Percentiles rank a stretch among this genome's conserved stretches.
These are phyloP conservation scores for Eutypa lata DNA, from an alignment of 2,329 filamentous ascomycete genomes.

Conservation along the genomic window DNA sequence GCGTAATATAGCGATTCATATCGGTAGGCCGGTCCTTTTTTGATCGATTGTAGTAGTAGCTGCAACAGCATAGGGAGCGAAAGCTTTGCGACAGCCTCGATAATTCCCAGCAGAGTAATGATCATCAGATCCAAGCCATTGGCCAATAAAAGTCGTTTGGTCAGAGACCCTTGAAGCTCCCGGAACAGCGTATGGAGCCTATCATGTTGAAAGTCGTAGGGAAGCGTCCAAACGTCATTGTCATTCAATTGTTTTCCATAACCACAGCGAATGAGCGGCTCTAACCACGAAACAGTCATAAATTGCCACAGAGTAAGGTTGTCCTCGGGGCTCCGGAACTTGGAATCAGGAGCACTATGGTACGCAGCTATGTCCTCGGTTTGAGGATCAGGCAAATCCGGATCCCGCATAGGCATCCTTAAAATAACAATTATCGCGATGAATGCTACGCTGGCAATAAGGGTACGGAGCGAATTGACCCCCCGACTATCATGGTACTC, in stretches of 20 bases:
- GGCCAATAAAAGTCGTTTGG: conserved; percentile 65
- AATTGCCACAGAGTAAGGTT: conserved; percentile 77
- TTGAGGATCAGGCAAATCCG: conserved; percentile 31
- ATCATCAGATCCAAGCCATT: conserved; percentile 78
- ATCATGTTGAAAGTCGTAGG: conserved; percentile 77
- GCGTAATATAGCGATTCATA: conserved; percentile 64
- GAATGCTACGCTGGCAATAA: conserved; percentile 38
- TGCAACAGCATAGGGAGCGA: conserved; percentile 69
- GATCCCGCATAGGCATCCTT: conserved; percentile 68
- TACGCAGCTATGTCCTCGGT: conserved; percentile 56
- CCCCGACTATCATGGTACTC: conserved; percentile 29
- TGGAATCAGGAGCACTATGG: conserved; percentile 51
- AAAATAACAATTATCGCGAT: conserved; percentile 52
- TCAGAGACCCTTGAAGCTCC: conserved; percentile 68
- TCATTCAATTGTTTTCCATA: conserved; percentile 66
- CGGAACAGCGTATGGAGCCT: conserved; percentile 73
- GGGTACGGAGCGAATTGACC: conserved; percentile 27
- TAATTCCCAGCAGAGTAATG: conserved; percentile 59
- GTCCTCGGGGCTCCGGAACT: conserved; percentile 73
- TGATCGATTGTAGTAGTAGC: conserved; percentile 65
- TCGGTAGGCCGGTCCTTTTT: conserved; percentile 45
- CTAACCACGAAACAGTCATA: conserved; percentile 81
- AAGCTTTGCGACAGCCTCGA: conserved; percentile 56
- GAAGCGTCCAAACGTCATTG: conserved; percentile 77
- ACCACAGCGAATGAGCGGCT: conserved; percentile 66